phyloP scores from a whole-genome alignment of 169 alveolate genomes.

The Cyclospora cayetanensis region DNA sequence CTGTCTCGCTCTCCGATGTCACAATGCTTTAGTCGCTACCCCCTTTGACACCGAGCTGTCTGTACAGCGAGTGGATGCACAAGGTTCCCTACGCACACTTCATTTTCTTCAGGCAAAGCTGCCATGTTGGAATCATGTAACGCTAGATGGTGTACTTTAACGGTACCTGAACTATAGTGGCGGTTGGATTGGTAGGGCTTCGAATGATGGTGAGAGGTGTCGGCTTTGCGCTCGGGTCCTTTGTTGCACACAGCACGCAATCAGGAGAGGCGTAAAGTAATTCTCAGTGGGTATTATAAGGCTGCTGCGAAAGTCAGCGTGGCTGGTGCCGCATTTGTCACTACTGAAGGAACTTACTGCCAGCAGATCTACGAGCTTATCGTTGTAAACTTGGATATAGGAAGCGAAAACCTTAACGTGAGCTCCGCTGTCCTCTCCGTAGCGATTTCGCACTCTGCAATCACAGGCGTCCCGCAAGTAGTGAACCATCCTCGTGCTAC shows the following conservation, averaged over 20 bases:
- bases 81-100: no score
- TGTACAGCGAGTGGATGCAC: no score
- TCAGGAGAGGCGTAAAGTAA: neutral
- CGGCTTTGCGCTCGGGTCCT: slow-evolving; percentile 40
- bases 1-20: no score
- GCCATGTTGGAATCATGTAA: no score
- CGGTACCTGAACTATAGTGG: slow-evolving; percentile 37
- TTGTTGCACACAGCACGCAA: neutral
- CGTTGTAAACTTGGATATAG: slow-evolving; percentile 81
- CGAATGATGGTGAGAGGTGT: slow-evolving; percentile 21
- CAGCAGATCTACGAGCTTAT: slow-evolving; percentile 78
- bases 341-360: slow-evolving; percentile 68
- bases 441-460: slow-evolving; percentile 47
- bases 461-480: no score
- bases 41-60: no score
- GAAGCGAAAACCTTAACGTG: slow-evolving; percentile 78
- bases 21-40: no score
- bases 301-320: slow-evolving; percentile 1
- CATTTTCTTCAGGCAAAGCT: no score
- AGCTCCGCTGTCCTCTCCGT: slow-evolving; percentile 16
- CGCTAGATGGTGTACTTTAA: neutral
- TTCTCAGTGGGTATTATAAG: no score
- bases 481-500: no score
- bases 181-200: slow-evolving; percentile 35
- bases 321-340: neutral